Evolutionary conservation across 1,284 basidiomycete species (phyloP), one percentile per base, ranked within the genome.

Genomic region (Rhodofomes roseus): DNA sequence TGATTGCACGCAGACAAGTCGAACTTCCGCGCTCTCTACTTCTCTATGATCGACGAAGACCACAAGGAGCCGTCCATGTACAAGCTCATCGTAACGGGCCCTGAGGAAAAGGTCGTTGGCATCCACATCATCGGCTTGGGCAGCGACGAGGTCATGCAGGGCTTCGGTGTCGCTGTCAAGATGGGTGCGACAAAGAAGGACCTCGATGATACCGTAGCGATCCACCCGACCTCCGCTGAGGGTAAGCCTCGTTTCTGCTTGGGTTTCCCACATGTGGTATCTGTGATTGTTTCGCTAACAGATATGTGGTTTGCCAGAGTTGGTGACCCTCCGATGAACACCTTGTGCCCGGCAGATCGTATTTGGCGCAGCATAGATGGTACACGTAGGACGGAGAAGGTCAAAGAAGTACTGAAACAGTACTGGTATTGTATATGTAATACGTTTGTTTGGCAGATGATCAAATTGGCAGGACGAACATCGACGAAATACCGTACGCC

Each of bases 51-150:
- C 56, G 81, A 85, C 5, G 90, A 95, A 66, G 80, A 85, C 39
- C 89, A 96, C 79, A 97, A 96, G 76, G 91, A 95, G 68, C 96
- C 97, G 1, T 90, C 94, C 0, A 82, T 93, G 48, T 96, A 95
- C 82, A 99, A 99, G 79, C 83, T 99, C 50, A 80, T 99, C 66
- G 86, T 85, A 61, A 85, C 84, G 1, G 95, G 95, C 0, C 83
- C 86, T 9, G 95, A 98, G 66, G 95, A 99, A 73, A 92, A 90
- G 69, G 91, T 99, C 40, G 93, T 99, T 20, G 96, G 96, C 20
- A 77, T 98, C 56, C 97, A 99, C 75, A 89, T 98, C 66, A 88
- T 98, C 62, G 96, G 96, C 5, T 70, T 85, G 65, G 95, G 95
- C 54, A 90, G 87, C 63, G 96, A 98, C 71, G 96, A 98, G 76